Percentiles rank a stretch among this genome's conserved stretches.
These are phyloP conservation scores for Podospora pseudopauciseta DNA, from an alignment of 495 filamentous ascomycete species.

Conservation along the genomic window DNA sequence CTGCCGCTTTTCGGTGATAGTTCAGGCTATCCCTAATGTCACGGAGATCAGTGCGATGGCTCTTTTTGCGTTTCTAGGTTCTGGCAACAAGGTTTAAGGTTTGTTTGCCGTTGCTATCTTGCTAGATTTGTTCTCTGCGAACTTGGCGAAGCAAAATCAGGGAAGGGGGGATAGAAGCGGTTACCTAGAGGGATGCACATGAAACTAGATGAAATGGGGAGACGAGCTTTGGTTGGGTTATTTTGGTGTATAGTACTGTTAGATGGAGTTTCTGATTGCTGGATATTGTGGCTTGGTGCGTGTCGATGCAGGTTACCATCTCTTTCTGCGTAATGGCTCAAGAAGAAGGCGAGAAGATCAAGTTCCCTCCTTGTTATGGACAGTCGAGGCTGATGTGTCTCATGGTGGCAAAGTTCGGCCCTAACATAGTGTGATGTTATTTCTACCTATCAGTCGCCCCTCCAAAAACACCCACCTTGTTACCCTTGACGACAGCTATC, in stretches of 20 bases:
- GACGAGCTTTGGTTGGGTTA: neutral
- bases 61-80: neutral
- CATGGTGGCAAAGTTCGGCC: neutral
- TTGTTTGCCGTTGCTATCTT: neutral
- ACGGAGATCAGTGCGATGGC: neutral
- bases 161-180: neutral
- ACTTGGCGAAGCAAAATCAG: neutral
- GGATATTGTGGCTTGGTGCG: neutral
- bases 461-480: neutral
- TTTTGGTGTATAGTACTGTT: neutral
- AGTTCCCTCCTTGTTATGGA: neutral
- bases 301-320: neutral
- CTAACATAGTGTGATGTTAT: neutral
- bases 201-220: neutral
- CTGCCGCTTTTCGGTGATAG: neutral
- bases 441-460: neutral
- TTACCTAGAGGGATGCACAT: neutral
- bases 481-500: neutral
- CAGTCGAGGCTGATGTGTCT: no score
- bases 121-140: neutral
- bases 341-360: neutral
- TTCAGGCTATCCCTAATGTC: neutral
- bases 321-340: neutral
- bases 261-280: neutral
- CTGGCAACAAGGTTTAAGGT: neutral